Evolutionary conservation across 1,284 basidiomycete species (phyloP).

Genomic region (Cryptococcus deneoformans): DNA sequence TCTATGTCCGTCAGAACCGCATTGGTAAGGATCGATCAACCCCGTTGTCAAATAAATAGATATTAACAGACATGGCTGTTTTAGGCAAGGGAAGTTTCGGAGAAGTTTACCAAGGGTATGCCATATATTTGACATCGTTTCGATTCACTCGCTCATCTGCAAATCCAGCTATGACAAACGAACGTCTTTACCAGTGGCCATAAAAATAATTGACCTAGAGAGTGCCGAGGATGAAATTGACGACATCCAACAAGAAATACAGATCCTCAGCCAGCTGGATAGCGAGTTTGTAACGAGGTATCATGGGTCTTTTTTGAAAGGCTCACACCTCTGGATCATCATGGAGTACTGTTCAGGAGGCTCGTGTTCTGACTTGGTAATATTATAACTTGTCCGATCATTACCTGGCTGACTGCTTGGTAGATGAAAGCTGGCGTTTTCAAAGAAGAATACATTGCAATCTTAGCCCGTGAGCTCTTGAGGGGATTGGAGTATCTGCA

Average conservation of each 20-base stretch:
- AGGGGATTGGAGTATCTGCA: conserved; percentile 93
- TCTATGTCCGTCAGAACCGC: conserved; percentile 93
- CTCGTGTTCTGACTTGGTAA: conserved; percentile 55
- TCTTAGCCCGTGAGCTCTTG: conserved; percentile 88
- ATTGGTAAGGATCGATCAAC: conserved; percentile 64
- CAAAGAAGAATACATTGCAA: conserved; percentile 97
- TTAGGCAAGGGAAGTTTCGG: conserved; percentile 91
- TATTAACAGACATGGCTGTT: conserved; percentile 6
- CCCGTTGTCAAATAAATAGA: conserved; percentile 5
- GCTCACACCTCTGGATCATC: conserved; percentile 95
- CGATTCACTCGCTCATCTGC: not conserved
- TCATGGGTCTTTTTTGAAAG: conserved; percentile 95
- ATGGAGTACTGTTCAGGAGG: conserved; percentile 83
- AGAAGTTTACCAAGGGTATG: conserved; percentile 93
- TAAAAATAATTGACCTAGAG: conserved; percentile 99
- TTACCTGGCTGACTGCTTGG: not conserved
- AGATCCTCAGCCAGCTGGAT: conserved; percentile 96
- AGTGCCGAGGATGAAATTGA: conserved; percentile 99
- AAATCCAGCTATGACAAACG: conserved; percentile 76
- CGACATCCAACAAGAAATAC: conserved; percentile 98
- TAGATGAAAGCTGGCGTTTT: conserved; percentile 98
- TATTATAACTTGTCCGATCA: not conserved
- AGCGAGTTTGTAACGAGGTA: conserved; percentile 97
- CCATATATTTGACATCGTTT: conserved; percentile 1
- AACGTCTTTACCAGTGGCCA: conserved; percentile 88